These are phyloP conservation scores for Nakazawaea wyomingensis DNA, from an alignment of 805 yeast genomes.

Conservation along the genomic window DNA sequence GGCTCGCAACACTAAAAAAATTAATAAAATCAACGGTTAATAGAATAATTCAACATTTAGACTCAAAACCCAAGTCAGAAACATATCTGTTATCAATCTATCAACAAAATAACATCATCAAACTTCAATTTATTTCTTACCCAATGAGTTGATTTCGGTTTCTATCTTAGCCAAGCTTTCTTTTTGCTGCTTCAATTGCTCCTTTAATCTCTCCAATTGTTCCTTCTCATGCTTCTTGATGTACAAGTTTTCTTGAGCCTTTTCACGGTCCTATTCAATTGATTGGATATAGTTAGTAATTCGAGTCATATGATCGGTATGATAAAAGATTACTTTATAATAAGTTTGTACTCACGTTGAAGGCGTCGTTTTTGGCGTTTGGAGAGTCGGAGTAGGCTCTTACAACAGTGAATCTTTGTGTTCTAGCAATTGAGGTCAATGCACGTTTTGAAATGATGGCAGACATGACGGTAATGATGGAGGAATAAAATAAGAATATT, in stretches of 20 bases:
- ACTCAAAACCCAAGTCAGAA: no score
- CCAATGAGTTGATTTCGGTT: constrained; percentile 36
- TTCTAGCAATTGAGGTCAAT: constrained; percentile 25
- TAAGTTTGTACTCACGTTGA: constrained; percentile 37
- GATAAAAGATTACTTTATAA: no score
- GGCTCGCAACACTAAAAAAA: neutral
- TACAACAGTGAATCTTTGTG: constrained; percentile 22
- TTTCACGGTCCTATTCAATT: constrained; percentile 89
- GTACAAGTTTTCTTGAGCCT: constrained; percentile 83
- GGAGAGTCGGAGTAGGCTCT: constrained; percentile 44
- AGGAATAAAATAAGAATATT: neutral
- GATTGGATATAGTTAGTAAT: no score
- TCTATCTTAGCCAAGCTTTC: constrained; percentile 46
- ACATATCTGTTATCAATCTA: neutral
- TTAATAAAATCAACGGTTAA: neutral
- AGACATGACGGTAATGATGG: constrained; percentile 1
- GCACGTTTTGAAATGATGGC: constrained; percentile 32
- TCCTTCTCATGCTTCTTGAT: constrained; percentile 88
- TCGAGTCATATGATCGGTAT: no score
- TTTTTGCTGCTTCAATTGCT: constrained; percentile 72
- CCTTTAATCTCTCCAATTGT: constrained; percentile 70
- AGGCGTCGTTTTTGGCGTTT: constrained; percentile 51
- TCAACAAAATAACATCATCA: neutral
- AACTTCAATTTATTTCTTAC: constrained; percentile 6
- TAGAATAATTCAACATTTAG: no score